phyloP scores from a whole-genome alignment of 345 rosid species.

The Schrenkiella parvula region DNA sequence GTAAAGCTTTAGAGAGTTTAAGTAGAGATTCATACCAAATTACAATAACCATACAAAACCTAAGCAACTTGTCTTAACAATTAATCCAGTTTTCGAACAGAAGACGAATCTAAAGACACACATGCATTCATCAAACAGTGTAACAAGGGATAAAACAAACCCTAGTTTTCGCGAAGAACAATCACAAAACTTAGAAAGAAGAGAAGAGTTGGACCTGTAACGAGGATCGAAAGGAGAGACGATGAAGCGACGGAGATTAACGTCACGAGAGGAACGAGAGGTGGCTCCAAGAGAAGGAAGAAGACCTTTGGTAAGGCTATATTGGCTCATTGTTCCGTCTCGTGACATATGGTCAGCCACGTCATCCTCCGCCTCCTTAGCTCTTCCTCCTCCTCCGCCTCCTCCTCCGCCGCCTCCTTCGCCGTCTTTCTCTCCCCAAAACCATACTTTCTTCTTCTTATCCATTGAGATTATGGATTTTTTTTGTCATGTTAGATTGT shows the following conservation, averaged over 20 bases:
- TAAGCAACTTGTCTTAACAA: too few relatives aligned
- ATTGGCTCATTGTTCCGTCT: slow-evolving; percentile 52
- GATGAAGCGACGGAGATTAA: slow-evolving; percentile 47
- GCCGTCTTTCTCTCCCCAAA: slow-evolving; percentile 20
- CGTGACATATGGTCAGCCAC: slow-evolving; percentile 27
- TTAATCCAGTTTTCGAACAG: too few relatives aligned
- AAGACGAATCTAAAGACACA: neutral
- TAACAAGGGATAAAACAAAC: too few relatives aligned
- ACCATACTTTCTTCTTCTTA: slow-evolving; percentile 34
- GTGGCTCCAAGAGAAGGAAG: slow-evolving; percentile 76
- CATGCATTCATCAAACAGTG: too few relatives aligned
- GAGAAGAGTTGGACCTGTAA: slow-evolving; percentile 43
- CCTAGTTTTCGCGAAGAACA: neutral
- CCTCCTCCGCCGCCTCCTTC: neutral
- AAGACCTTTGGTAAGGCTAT: slow-evolving; percentile 54
- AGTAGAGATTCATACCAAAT: too few relatives aligned
- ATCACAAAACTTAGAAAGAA: neutral
- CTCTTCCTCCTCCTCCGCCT: neutral
- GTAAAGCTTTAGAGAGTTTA: too few relatives aligned
- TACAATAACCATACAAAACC: too few relatives aligned
- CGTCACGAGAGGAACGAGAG: slow-evolving; percentile 35
- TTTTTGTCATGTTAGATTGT: neutral
- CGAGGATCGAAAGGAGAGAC: slow-evolving; percentile 64
- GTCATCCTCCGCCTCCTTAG: slow-evolving; percentile 6
- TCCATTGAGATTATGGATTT: neutral